phyloP scores from a whole-genome alignment of 2,329 filamentous ascomycete species.

The Sporothrix protearum region DNA sequence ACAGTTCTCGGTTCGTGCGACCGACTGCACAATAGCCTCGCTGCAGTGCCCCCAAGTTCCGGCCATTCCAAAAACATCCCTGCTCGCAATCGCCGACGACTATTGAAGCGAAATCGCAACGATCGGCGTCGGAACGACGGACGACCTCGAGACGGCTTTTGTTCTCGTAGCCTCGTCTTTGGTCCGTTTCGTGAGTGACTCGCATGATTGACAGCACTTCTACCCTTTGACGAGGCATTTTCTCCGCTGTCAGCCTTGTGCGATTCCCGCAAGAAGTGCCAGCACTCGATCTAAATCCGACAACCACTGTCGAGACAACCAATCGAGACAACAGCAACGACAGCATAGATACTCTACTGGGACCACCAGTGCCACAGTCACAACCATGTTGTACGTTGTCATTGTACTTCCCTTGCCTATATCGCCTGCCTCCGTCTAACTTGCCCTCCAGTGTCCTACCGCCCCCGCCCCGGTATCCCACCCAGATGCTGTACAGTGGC shows the following conservation, averaged over 20 bases:
- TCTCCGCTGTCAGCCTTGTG: background rate
- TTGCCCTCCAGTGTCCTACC: conserved; percentile 65
- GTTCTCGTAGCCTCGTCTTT: background rate
- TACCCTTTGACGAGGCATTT: background rate
- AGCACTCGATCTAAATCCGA: background rate
- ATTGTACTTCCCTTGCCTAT: background rate
- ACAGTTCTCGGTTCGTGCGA: background rate
- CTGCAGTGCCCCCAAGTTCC: background rate
- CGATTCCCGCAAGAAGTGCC: background rate
- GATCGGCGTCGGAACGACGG: background rate
- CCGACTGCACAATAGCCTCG: background rate
- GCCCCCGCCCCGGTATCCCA: conserved; percentile 79
- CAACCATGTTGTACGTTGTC: conserved; percentile 27
- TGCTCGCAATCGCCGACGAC: background rate
- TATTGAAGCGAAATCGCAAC: background rate
- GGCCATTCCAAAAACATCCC: background rate
- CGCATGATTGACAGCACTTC: background rate
- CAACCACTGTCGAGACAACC: background rate
- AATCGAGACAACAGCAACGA: background rate
- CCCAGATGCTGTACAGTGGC: conserved; percentile 68
- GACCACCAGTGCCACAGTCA: background rate
- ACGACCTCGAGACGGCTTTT: background rate
- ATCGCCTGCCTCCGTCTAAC: background rate
- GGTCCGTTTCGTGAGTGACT: background rate
- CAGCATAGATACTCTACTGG: background rate